Percentiles rank a stretch among this genome's conserved stretches.
These are phyloP conservation scores for Paecilomyces dactylethromorphus DNA, from an alignment of 2,329 filamentous ascomycete genomes.

Conservation along the genomic window DNA sequence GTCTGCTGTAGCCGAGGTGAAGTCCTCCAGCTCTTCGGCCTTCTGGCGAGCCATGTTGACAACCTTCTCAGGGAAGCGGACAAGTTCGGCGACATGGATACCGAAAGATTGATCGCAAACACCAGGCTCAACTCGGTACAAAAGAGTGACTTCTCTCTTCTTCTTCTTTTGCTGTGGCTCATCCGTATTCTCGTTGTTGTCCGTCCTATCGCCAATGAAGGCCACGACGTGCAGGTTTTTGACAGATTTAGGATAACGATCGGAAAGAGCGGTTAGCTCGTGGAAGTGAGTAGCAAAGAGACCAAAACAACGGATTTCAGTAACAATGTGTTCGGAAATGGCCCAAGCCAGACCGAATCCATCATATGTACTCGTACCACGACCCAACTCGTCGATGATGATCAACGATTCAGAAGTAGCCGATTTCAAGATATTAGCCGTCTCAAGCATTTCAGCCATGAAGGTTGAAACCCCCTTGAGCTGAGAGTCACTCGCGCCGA, in stretches of 20 bases:
- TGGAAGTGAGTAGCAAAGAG: slow-evolving; percentile 99
- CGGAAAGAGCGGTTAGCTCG: slow-evolving; percentile 84
- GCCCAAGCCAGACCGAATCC: slow-evolving; percentile 99
- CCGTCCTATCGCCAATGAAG: slow-evolving; percentile 62
- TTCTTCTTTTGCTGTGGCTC: slow-evolving; percentile 38
- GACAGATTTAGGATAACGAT: slow-evolving; percentile 74
- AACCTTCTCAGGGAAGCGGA: slow-evolving; percentile 93
- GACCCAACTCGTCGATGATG: slow-evolving; percentile 95
- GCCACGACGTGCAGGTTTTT: slow-evolving; percentile 93
- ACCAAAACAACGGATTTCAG: slow-evolving; percentile 87
- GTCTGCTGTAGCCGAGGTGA: slow-evolving; percentile 40
- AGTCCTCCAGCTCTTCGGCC: slow-evolving; percentile 96
- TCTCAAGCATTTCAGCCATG: slow-evolving; percentile 99
- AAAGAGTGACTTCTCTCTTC: slow-evolving; percentile 76
- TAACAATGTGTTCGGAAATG: slow-evolving; percentile 94
- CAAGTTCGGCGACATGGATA: slow-evolving; percentile 95
- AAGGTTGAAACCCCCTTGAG: slow-evolving; percentile 97
- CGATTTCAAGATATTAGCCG: slow-evolving; percentile 95
- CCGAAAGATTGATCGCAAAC: slow-evolving; percentile 97
- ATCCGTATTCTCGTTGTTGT: slow-evolving; percentile 37
- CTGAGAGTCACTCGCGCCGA: slow-evolving; percentile 92
- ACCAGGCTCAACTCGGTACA: slow-evolving; percentile 94
- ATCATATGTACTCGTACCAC: slow-evolving; percentile 95
- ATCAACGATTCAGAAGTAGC: slow-evolving; percentile 93
- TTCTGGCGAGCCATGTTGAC: slow-evolving; percentile 99